phyloP scores from a whole-genome alignment of 306 rosid genomes.

The Cyclanthera cordifolia region DNA sequence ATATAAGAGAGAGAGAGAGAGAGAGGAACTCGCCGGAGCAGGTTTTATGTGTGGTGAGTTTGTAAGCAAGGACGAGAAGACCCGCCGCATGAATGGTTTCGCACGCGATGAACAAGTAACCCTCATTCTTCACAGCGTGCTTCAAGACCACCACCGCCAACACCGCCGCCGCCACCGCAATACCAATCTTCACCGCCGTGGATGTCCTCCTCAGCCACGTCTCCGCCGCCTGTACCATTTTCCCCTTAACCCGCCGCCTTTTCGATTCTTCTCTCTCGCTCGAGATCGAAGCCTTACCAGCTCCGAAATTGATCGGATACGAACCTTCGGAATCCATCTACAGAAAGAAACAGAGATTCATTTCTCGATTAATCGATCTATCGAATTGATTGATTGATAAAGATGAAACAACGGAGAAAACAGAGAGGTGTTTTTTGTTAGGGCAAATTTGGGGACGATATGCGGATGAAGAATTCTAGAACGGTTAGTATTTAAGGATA shows the following conservation, averaged over 20 bases:
- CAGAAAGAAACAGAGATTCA: neutral
- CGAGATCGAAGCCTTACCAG: neutral
- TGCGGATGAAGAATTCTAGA: neutral
- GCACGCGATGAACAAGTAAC: slow-evolving; percentile 34
- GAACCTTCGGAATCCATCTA: neutral
- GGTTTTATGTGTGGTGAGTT: slow-evolving; percentile 56
- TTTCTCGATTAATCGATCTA: neutral
- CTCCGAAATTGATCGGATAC: neutral
- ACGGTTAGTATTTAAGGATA: neutral
- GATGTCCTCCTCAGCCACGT: slow-evolving; percentile 45
- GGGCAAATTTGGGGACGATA: neutral
- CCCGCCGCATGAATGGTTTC: slow-evolving; percentile 42
- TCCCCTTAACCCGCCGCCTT: neutral
- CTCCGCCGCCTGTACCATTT: neutral
- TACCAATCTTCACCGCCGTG: slow-evolving; percentile 32
- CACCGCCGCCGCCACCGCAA: slow-evolving; percentile 28
- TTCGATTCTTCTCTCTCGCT: neutral
- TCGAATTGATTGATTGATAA: no score
- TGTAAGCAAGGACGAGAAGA: slow-evolving; percentile 45
- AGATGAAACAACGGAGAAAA: neutral
- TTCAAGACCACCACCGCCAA: slow-evolving; percentile 34
- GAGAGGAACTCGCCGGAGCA: slow-evolving; percentile 67
- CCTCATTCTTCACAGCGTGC: slow-evolving; percentile 16
- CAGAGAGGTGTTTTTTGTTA: neutral
- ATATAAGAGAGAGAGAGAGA: neutral